phyloP scores from a whole-genome alignment of 768 basidiomycete genomes.

The Tephrocybe sp. region DNA sequence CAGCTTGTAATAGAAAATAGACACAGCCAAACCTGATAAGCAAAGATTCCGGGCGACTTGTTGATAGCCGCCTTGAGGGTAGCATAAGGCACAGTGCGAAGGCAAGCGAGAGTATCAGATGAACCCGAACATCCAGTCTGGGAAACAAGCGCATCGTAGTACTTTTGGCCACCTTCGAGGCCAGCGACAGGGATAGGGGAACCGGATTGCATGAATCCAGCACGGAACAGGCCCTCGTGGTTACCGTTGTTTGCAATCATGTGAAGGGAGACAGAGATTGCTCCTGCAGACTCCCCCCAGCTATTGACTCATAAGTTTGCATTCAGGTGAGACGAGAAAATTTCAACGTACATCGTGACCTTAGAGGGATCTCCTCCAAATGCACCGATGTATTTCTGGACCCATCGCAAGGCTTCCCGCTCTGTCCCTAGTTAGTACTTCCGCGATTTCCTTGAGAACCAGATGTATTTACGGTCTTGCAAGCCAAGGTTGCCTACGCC shows the following conservation, averaged over 20 bases:
- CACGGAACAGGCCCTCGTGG: slow-evolving; percentile 47
- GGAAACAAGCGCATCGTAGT: slow-evolving; percentile 42
- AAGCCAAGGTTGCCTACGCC: slow-evolving; percentile 57
- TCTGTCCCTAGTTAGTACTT: slow-evolving; percentile 28
- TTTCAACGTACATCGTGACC: slow-evolving; percentile 42
- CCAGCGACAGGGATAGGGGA: slow-evolving; percentile 45
- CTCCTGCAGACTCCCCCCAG: slow-evolving; percentile 59
- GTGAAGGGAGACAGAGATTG: slow-evolving; percentile 49
- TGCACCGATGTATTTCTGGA: slow-evolving; percentile 53
- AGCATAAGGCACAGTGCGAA: slow-evolving; percentile 37
- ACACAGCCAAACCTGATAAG: slow-evolving; percentile 35
- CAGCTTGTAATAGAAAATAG: neutral
- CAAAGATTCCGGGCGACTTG: slow-evolving; percentile 37
- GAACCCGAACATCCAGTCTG: slow-evolving; percentile 38
- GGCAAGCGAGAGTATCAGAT: slow-evolving; percentile 41
- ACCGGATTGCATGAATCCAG: slow-evolving; percentile 50
- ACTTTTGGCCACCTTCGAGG: slow-evolving; percentile 41
- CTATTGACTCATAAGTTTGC: slow-evolving; percentile 20
- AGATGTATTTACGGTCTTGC: slow-evolving; percentile 37
- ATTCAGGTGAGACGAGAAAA: neutral
- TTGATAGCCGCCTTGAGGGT: slow-evolving; percentile 42
- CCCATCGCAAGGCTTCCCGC: slow-evolving; percentile 56
- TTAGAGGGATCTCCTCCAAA: slow-evolving; percentile 60
- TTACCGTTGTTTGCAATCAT: slow-evolving; percentile 46
- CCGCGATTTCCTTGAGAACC: neutral